Evolutionary conservation across 208 protist species (phyloP), one percentile per base, ranked within the genome.

Genomic region (Polymyxa betae): DNA sequence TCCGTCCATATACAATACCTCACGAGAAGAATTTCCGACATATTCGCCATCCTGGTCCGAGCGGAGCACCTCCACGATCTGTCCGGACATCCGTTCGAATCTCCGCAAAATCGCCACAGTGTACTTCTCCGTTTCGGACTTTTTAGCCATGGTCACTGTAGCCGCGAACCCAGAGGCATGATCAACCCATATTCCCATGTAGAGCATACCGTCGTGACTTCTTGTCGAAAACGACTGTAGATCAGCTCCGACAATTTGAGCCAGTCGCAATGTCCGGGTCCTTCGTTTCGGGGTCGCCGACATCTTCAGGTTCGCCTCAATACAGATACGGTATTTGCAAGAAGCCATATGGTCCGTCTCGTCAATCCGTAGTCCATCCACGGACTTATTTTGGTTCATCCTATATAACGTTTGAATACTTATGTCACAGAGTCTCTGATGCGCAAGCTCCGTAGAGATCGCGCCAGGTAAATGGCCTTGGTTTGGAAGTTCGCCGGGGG

Each of bases 161-260:
- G 72, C 72, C n/a, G 35, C 72, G 72, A 82, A 35, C 16, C 72
- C 72, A 40, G 72, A 45, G 12, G 72, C 72, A n/a, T 82, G 72
- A 43, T 82, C 72, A 35, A 82, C 72, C 35, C 40, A 82, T 35
- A 35, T 45, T 5, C 5, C 72, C 72, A 82, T 40, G 16, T 82
- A 82, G 5, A 5, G 16, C 54, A 38, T 82, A 45, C 5, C 16
- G 72, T 82, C 72, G 40, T 82, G 72, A 35, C 5, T 45, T 43
- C 72, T 35, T 5, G n/a, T 82, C 35, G n/a, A 12, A 43, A 82
- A 82, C 72, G 72, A 45, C n/a, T 82, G 72, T n/a, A 82, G n/a
- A 43, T 82, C 72, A 12, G 72, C 72, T 5, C 72, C 72, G 72
- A 5, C n/a, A 5, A 82, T 35, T 43, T 82, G n/a, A 82, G 72